Evolutionary conservation across 1,284 basidiomycete species (phyloP), one percentile per base, ranked within the genome.

Genomic region (Singerocomus rubriflavus): DNA sequence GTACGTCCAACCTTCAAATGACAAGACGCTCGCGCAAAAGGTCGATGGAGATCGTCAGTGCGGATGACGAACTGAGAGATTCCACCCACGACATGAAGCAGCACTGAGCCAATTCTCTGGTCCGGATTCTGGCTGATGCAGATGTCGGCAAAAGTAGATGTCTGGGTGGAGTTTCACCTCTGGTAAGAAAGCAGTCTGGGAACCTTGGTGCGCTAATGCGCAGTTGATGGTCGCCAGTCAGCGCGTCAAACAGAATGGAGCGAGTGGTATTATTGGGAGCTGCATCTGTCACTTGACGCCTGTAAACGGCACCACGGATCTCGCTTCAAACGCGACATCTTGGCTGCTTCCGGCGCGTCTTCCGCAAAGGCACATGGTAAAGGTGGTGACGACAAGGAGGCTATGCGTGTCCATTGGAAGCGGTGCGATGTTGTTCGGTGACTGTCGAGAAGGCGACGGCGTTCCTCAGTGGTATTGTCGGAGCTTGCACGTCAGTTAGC

Each of bases 401-500:
- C 50, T 41, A 44, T 56, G 36, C 21, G 21, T 21, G 21, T 21
- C 53, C 34, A 29, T 14, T 21, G 16, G 16, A 41, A 35, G 57
- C 50, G 33, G 32, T 44, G 35, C 35, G n/a, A 34, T 30, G 37
- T 25, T 14, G 26, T 27, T 42, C 29, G 42, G 40, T 59, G 56
- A 53, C 48, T 38, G 57, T 57, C 46, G 56, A 36, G 56, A 61
- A 42, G 56, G 57, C 13, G 57, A 48, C 53, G 27, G 27, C 10
- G 29, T 55, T 31, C 38, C 29, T 30, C 17, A 5, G 25, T 26
- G 29, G 25, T 36, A 34, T 21, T 31, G 27, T 50, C 56, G 38
- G 56, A 51, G 29, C 16, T 30, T 32, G 40, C 12, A 4, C 13
- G 17, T 27, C 40, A 44, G 27, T 6, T 9, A 2, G 12, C 17